phyloP scores from a whole-genome alignment of 441 rosid genomes.

The Adansonia grandidieri region DNA sequence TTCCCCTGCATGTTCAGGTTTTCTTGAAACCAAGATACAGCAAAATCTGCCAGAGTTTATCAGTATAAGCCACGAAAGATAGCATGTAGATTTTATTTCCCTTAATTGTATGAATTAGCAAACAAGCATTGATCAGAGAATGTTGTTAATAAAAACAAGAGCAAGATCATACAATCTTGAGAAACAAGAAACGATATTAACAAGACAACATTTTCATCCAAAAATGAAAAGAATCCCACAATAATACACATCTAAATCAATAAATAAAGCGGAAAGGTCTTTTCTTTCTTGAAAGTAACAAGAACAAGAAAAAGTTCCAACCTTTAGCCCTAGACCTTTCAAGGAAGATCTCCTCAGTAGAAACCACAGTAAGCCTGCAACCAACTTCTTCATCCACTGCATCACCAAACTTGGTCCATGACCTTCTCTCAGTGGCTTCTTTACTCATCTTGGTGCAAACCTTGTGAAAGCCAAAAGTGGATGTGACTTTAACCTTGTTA shows the following conservation, averaged over 20 bases:
- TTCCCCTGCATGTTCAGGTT: background rate
- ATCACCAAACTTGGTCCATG: conserved; percentile 50
- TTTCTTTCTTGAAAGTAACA: background rate
- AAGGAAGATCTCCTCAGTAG: conserved; percentile 50
- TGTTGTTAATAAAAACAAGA: background rate
- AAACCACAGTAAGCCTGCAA: conserved; percentile 42
- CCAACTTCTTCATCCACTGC: conserved; percentile 44
- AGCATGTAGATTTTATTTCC: background rate
- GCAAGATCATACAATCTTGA: background rate
- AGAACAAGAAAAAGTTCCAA: background rate
- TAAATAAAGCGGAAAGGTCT: background rate
- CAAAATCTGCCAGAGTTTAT: background rate
- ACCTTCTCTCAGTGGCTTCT: conserved; percentile 46
- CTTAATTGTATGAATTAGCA: background rate
- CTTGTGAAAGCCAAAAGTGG: conserved; percentile 46
- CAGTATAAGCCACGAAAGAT: background rate
- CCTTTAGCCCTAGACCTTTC: conserved; percentile 40
- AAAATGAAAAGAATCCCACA: background rate
- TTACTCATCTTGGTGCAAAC: conserved; percentile 40
- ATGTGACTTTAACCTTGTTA: conserved; percentile 43
- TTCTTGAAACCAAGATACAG: background rate
- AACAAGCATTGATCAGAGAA: background rate
- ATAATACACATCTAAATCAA: background rate
- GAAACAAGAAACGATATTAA: background rate
- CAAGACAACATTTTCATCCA: background rate